Conservation (phyloP, 495 filamentous ascomycete species). For the Trichoderma parareesei region DNA sequence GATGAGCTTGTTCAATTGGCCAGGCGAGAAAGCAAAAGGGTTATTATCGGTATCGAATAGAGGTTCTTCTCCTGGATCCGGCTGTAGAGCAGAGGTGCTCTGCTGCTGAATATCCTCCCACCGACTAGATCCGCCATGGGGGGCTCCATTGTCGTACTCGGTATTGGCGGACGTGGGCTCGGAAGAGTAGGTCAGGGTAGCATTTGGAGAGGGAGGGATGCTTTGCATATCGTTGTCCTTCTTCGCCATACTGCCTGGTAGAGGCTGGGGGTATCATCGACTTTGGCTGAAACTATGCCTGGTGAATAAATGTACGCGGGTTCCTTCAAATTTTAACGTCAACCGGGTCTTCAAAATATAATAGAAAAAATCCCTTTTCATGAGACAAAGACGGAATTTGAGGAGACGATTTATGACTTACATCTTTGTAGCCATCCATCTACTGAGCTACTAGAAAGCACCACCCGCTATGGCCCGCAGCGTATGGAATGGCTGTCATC, state of each 20-base stretch:
- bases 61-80: constrained; percentile 55
- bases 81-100: constrained; percentile 41
- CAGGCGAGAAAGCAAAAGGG: constrained; percentile 62
- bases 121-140: not conserved
- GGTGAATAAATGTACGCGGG: too few species aligned
- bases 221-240: not conserved
- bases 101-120: not conserved
- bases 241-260: not conserved
- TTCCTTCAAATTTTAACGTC: not conserved
- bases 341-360: not conserved
- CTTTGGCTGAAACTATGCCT: too few species aligned
- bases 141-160: not conserved
- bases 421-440: not conserved
- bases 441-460: not conserved
- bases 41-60: constrained; percentile 61
- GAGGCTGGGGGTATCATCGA: too few species aligned
- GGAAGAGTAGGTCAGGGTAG: not conserved
- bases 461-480: not conserved
- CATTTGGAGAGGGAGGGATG: not conserved
- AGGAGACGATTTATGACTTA: not conserved
- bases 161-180: not conserved
- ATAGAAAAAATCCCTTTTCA: not conserved
- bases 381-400: not conserved
- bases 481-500: not conserved
- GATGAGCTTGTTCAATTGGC: constrained; percentile 65